Conservation (phyloP, 352 stramenopile species). For the Thraustotheca clavata region DNA sequence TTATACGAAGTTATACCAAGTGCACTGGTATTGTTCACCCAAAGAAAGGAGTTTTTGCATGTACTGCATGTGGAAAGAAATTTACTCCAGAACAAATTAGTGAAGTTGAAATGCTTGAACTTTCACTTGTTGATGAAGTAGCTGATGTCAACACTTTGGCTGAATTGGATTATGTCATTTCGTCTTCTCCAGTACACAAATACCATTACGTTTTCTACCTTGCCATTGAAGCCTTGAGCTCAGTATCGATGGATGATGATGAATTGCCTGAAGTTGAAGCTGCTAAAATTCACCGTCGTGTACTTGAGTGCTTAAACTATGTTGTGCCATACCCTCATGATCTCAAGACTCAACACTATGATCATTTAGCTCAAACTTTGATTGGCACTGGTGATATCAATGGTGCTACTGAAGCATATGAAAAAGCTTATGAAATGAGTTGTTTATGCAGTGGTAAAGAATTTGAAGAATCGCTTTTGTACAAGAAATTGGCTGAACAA, state of each 20-base stretch:
- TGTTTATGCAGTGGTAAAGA: constrained; percentile 52
- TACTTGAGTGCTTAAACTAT: constrained; percentile 63
- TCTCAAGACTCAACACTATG: constrained; percentile 81
- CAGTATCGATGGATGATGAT: constrained; percentile 9
- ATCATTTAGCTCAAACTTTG: constrained; percentile 67
- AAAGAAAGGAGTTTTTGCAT: constrained; percentile 43
- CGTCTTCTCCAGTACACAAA: constrained; percentile 41
- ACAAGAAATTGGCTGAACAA: constrained; percentile 48
- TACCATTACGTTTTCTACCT: constrained; percentile 73
- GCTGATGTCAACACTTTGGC: constrained; percentile 25
- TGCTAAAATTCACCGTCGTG: constrained; percentile 45
- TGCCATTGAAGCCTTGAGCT: constrained; percentile 48
- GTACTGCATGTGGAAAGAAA: constrained; percentile 33
- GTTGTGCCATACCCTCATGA: constrained; percentile 54
- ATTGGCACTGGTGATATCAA: constrained; percentile 49
- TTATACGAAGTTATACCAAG: not conserved
- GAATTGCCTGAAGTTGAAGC: constrained; percentile 29
- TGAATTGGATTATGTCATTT: constrained; percentile 42
- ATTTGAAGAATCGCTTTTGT: constrained; percentile 52
- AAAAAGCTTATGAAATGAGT: constrained; percentile 40
- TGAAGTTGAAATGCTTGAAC: constrained; percentile 37
- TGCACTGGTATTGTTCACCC: constrained; percentile 21
- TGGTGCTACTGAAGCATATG: constrained; percentile 44
- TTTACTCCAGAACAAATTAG: constrained; percentile 29
- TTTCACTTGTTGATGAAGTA: constrained; percentile 26